Evolutionary conservation across 805 yeast species (phyloP).

Genomic region (Scheffersomyces stipitis): DNA sequence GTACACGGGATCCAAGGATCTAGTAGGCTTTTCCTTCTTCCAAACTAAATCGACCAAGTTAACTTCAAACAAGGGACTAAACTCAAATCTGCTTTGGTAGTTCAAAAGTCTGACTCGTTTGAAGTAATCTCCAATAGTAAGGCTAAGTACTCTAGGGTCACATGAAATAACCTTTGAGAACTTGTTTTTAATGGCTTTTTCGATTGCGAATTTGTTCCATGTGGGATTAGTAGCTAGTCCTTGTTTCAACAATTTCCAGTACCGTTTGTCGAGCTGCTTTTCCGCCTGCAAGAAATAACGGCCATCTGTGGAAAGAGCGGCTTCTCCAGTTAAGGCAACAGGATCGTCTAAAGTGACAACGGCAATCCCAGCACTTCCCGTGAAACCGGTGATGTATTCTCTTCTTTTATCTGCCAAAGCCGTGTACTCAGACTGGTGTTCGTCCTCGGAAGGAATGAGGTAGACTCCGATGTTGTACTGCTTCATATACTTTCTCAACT

Average conservation of each 20-base stretch:
- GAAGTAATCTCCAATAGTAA: constrained; percentile 44
- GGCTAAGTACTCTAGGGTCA: constrained; percentile 74
- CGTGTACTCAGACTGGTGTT: constrained; percentile 90
- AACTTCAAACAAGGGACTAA: constrained; percentile 27
- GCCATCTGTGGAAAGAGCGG: constrained; percentile 90
- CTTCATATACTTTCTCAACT: constrained; percentile 65
- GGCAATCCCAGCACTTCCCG: constrained; percentile 93
- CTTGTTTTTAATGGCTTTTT: constrained; percentile 54
- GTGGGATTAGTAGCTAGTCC: constrained; percentile 68
- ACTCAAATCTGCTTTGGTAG: constrained; percentile 22
- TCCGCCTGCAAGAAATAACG: constrained; percentile 91
- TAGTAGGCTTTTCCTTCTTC: constrained; percentile 33
- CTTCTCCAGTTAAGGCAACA: constrained; percentile 54
- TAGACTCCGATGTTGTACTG: constrained; percentile 67
- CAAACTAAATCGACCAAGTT: constrained; percentile 41
- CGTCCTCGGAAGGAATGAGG: constrained; percentile 84
- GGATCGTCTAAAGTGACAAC: constrained; percentile 59
- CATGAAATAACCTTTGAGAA: constrained; percentile 64
- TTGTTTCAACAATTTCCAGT: constrained; percentile 78
- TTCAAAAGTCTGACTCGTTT: constrained; percentile 19
- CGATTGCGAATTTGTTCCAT: constrained; percentile 75
- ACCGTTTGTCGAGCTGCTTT: constrained; percentile 68
- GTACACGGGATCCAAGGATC: constrained; percentile 35
- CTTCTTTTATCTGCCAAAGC: constrained; percentile 79
- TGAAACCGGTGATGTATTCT: constrained; percentile 80